phyloP scores from a whole-genome alignment of 305 asterid species.

The Fraxinus platypoda region DNA sequence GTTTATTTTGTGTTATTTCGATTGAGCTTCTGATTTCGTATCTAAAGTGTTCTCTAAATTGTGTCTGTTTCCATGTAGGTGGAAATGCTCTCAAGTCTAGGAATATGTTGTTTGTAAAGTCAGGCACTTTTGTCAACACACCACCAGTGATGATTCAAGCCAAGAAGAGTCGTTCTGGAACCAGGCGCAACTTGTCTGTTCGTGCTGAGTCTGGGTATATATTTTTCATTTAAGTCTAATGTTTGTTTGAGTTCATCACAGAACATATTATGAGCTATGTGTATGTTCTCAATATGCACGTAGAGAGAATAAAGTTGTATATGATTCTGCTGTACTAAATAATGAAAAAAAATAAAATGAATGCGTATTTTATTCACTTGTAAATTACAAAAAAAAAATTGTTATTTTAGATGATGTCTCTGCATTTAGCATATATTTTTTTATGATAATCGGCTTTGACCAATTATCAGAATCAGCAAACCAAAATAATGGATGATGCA shows the following conservation, averaged over 20 bases:
- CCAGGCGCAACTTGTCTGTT: constrained; percentile 39
- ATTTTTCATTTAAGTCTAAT: not conserved
- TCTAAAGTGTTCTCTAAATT: not conserved
- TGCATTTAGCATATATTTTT: not conserved
- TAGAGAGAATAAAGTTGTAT: not conserved
- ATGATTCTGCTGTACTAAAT: not conserved
- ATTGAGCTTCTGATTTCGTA: not conserved
- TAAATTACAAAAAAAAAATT: not conserved
- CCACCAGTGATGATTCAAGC: constrained; percentile 30
- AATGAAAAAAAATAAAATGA: not conserved
- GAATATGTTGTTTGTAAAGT: constrained; percentile 35
- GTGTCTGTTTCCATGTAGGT: constrained; percentile 35
- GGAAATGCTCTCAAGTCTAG: constrained; percentile 40
- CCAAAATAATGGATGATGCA: constrained; percentile 12
- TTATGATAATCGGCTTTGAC: not conserved
- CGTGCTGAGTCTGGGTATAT: constrained; percentile 54
- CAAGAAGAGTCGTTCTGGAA: constrained; percentile 29
- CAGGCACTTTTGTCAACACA: constrained; percentile 40
- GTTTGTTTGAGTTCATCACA: not conserved
- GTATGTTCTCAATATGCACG: not conserved
- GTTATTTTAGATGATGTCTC: not conserved
- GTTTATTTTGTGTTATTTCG: not conserved
- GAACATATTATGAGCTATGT: not conserved
- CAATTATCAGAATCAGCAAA: not conserved
- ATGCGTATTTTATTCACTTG: not conserved